These are phyloP conservation scores for Ustilago xerochloae DNA, from an alignment of 1,284 basidiomycete species.

Conservation along the genomic window DNA sequence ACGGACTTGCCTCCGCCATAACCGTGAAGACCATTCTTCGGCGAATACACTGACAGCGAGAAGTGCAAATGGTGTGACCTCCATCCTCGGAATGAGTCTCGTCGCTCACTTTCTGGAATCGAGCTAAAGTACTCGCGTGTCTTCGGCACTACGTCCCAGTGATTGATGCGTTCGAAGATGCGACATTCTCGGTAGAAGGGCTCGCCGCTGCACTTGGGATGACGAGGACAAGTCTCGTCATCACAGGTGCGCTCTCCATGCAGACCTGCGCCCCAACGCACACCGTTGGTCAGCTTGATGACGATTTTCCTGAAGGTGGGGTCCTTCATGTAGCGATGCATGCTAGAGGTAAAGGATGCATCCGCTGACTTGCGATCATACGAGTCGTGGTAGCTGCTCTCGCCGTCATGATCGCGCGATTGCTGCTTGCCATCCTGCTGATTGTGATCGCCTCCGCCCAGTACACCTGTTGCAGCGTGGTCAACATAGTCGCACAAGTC, in stretches of 20 bases:
- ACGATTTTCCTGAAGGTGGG: constrained; percentile 59
- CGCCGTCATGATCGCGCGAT: constrained; percentile 13
- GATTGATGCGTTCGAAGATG: constrained; percentile 82
- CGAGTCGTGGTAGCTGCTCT: constrained; percentile 30
- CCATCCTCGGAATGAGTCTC: constrained; percentile 87
- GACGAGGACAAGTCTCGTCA: constrained; percentile 73
- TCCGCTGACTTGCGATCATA: constrained; percentile 31
- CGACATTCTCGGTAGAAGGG: constrained; percentile 83
- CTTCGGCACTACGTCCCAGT: constrained; percentile 80
- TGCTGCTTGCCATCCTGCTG: constrained; percentile 1
- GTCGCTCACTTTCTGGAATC: constrained; percentile 54
- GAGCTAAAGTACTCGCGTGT: constrained; percentile 71
- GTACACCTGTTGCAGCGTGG: constrained; percentile 69
- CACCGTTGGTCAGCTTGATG: constrained; percentile 81
- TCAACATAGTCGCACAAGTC: constrained; percentile 71
- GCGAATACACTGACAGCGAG: constrained; percentile 83
- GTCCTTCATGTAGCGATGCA: constrained; percentile 55
- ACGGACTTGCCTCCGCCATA: constrained; percentile 25
- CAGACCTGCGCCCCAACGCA: constrained; percentile 90
- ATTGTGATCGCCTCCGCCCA: constrained; percentile 13
- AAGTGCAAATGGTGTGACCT: constrained; percentile 95
- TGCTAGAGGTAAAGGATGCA: constrained; percentile 30
- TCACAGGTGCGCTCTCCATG: constrained; percentile 86
- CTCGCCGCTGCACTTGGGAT: constrained; percentile 73
- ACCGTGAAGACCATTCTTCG: constrained; percentile 61